Conservation (phyloP, 768 basidiomycete species). For the Mycena sanguinolenta region DNA sequence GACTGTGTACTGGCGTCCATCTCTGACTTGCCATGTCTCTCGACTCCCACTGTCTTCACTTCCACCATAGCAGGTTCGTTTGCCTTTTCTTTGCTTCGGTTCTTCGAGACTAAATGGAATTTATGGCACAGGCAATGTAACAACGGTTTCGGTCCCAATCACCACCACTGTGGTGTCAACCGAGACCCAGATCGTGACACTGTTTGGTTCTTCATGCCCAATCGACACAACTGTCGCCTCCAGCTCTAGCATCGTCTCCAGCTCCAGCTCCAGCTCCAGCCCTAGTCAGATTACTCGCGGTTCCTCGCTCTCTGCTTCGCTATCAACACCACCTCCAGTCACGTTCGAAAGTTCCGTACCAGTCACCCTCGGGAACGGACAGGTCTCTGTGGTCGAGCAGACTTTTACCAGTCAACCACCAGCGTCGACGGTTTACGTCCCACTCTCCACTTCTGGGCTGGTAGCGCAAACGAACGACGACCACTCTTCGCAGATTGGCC, state of each 20-base stretch:
- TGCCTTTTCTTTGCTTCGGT: background rate
- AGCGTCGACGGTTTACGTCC: slow-evolving; percentile 45
- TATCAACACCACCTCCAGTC: slow-evolving; percentile 49
- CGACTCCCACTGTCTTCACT: slow-evolving; percentile 44
- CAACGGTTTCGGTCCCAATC: slow-evolving; percentile 56
- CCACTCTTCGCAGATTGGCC: slow-evolving; percentile 49
- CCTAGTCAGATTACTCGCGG: background rate
- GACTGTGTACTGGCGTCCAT: slow-evolving; percentile 50
- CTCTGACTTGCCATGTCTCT: slow-evolving; percentile 38
- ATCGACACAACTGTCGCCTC: background rate
- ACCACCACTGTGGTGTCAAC: slow-evolving; percentile 51
- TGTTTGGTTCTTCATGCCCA: slow-evolving; percentile 56
- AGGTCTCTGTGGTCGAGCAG: slow-evolving; percentile 49
- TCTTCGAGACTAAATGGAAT: slow-evolving; percentile 2
- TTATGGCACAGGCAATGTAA: slow-evolving; percentile 36
- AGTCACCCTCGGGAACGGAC: slow-evolving; percentile 57
- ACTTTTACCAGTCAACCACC: slow-evolving; percentile 55
- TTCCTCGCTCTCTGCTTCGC: slow-evolving; percentile 42
- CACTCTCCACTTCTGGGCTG: slow-evolving; percentile 32
- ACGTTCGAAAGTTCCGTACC: slow-evolving; percentile 47
- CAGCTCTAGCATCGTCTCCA: slow-evolving; percentile 12
- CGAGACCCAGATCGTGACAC: slow-evolving; percentile 50
- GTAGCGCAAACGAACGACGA: slow-evolving; percentile 33
- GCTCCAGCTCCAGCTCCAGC: slow-evolving; percentile 20
- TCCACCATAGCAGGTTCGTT: slow-evolving; percentile 53